Base-by-base conservation (phyloP, 768 basidiomycete species). In the Hypholoma sublateritium region DNA sequence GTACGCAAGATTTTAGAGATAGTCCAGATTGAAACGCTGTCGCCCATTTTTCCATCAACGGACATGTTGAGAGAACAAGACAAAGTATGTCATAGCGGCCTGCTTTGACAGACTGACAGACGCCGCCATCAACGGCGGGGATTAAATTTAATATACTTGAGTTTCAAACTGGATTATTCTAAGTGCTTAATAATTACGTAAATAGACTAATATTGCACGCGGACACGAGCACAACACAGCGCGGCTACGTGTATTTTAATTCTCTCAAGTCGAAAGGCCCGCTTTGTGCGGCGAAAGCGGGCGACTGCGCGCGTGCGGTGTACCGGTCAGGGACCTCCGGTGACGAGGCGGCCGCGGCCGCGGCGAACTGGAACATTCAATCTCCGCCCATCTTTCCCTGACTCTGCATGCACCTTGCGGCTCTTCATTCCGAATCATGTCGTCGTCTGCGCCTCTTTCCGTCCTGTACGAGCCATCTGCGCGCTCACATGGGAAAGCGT, bases 331-430 rank as follows among this genome's bases (percentile, higher is more conserved):
- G 42, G 42, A 52, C 37, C 35, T 24, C 11, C 39, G 16, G 14
- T 24, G 17, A 17, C 24, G 19, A 39, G 42, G 42, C 42, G 22
- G 42, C 42, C 42, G 22, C 42, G 42, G 22, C 42, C 42, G 42
- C 22, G 42, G 22, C 17, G 9, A 22, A 46, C 14, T 46, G 17
- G 5, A 22, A 46, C 14, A 42, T 42, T 42, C 39, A 42, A 19
- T n/a, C 45, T 46, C 45, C 45, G 45, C 45, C 21, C 45, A 46
- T 46, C 45, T 46, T 12, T 22, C 45, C 45, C 45, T 46, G 45
- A 22, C 25, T 22, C 17, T 43, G 42, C 42, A 9, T 17, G 9
- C 17, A 9, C 42, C 42, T 43, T n/a, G 42, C 42, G 42, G 17
- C 22, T 43, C n/a, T 43, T 43, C 39, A 17, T 43, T 43, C 9